Evolutionary conservation across 2,329 filamentous ascomycete genomes (phyloP).

Genomic region (Penicillium sumatraense): DNA sequence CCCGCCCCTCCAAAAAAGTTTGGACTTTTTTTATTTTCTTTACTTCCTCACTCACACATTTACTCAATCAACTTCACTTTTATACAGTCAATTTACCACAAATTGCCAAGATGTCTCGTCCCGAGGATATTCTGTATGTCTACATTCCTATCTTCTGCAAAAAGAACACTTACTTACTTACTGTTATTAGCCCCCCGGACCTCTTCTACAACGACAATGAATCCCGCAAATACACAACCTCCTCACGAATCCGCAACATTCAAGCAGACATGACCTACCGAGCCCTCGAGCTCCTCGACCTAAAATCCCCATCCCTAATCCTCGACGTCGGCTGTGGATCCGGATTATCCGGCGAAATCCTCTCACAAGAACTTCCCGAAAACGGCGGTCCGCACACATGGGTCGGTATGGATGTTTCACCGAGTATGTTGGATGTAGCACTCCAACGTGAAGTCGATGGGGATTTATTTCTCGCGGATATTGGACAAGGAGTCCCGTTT

Average conservation of each 20-base stretch:
- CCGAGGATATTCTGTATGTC: constrained; percentile 86
- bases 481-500: constrained; percentile 94
- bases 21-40: background rate
- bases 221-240: constrained; percentile 96
- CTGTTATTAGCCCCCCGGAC: constrained; percentile 74
- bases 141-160: background rate
- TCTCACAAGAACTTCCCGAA: constrained; percentile 70
- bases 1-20: background rate
- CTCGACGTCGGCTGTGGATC: constrained; percentile 97
- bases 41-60: background rate
- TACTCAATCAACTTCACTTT: no score
- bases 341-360: constrained; percentile 90
- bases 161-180: constrained; percentile 31
- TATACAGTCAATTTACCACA: background rate
- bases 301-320: constrained; percentile 79
- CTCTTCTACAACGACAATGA: constrained; percentile 97
- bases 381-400: constrained; percentile 88
- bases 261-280: constrained; percentile 94
- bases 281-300: constrained; percentile 86
- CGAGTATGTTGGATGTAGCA: constrained; percentile 95
- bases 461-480: constrained; percentile 91
- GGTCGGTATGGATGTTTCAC: constrained; percentile 96
- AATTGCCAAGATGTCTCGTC: constrained; percentile 79
- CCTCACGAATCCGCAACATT: constrained; percentile 91
- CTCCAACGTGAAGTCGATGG: constrained; percentile 90